Evolutionary conservation across 169 alveolate species (phyloP), one percentile per base, ranked within the genome.

Genomic region (Cytauxzoon felis): DNA sequence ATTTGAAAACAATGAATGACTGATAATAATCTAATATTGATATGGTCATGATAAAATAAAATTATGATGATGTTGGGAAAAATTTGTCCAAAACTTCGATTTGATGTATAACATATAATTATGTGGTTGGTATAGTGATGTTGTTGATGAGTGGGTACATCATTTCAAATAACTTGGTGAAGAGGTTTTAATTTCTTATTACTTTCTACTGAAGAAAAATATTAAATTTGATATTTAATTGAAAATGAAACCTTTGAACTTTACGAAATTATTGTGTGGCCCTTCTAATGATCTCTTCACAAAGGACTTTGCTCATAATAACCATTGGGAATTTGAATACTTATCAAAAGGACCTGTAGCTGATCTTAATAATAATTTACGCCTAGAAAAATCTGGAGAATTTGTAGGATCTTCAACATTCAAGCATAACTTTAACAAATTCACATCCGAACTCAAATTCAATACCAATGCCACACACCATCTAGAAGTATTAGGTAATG

Each of bases 181-280:
- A n/a, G n/a, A 38, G 45, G 13, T 38, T 38, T 38, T 38, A 13
- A n/a, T 38, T 38, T 38, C 45, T n/a, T 38, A 13, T 38, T 13
- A 38, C 45, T 38, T 38, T 38, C 45, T 38, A 13, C 13, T 38
- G 19, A 38, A 38, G n/a, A n/a, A n/a, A n/a, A n/a, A n/a, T n/a
- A n/a, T n/a, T n/a, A 13, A 13, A 13, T 38, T 38, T 38, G 45
- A 16, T 13, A 45, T 57, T 36, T 54, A 36, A 42, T 52, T 65
- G 68, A 49, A 30, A 66, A 76, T 76, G 86, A 61, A 72, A 26
- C 60, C 86, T 27, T 57, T 66, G 9, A 66, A 53, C 58, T 76
- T 76, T 40, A 81, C 65, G 32, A 76, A 76, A 32, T 63, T 57
- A 8, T 43, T 76, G 42, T 58, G 63, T 66, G 80, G 81, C 42